These are phyloP conservation scores for Volutella citrinella DNA, from an alignment of 2,329 filamentous ascomycete genomes.

Conservation along the genomic window DNA sequence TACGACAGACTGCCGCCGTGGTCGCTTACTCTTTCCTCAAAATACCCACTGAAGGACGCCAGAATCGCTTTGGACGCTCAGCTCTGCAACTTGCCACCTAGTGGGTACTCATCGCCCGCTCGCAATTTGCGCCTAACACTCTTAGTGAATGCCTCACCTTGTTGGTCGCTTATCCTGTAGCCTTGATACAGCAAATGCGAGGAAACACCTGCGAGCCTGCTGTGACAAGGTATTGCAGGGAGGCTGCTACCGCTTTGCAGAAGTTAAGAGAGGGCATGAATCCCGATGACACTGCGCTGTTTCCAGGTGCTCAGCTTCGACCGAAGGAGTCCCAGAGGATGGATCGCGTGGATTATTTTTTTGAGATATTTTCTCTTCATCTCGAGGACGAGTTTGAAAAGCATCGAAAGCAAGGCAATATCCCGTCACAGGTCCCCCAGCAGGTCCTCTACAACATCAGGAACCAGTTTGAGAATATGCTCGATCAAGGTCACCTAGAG, in stretches of 20 bases:
- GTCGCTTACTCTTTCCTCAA: constrained; percentile 23
- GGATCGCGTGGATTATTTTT: constrained; percentile 14
- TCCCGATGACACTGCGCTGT: no score
- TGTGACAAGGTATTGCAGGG: constrained; percentile 20
- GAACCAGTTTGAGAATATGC: constrained; percentile 25
- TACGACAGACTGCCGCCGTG: constrained; percentile 14
- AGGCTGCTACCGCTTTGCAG: constrained; percentile 11
- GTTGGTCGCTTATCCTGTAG: constrained; percentile 23
- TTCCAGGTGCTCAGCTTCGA: no score
- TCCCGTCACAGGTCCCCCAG: constrained; percentile 17
- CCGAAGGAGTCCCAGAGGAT: no score
- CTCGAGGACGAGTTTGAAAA: constrained; percentile 20
- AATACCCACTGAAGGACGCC: constrained; percentile 1
- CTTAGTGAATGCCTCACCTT: constrained; percentile 26
- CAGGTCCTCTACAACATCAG: constrained; percentile 24
- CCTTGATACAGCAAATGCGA: constrained; percentile 20
- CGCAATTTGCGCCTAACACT: no score
- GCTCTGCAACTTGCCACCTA: constrained; percentile 20
- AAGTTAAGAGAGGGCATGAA: constrained; percentile 10
- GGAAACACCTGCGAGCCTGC: constrained; percentile 23
- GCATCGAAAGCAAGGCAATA: constrained; percentile 4
- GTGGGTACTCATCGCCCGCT: no score
- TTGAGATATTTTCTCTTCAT: constrained; percentile 24
- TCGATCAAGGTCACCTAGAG: constrained; percentile 17
- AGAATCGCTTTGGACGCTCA: background rate